Percentiles rank a stretch among this genome's conserved stretches.
Conservation (phyloP, 768 basidiomycete species). For the Cyathus striatus region DNA sequence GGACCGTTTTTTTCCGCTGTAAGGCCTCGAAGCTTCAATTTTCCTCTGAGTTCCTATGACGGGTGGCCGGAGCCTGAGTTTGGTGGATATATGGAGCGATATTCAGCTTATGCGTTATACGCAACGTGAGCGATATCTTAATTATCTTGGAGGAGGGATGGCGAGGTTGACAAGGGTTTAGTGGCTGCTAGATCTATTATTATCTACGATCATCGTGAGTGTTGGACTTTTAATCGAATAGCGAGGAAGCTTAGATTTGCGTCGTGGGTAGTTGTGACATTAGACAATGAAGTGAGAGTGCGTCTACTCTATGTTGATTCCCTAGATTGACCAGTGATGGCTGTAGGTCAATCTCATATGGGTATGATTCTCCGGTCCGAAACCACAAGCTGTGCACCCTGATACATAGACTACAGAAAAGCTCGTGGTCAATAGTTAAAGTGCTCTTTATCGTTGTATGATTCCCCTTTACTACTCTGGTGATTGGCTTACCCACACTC, state of each 20-base stretch:
- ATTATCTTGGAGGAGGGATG: no score
- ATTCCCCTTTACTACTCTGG: not conserved
- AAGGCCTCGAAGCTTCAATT: no score
- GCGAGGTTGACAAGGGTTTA: no score
- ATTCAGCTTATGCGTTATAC: conserved; percentile 37
- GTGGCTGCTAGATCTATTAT: conserved; percentile 50
- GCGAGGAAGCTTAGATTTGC: no score
- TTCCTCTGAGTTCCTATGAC: no score
- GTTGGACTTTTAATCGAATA: not conserved
- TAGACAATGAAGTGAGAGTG: conserved; percentile 48
- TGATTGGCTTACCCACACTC: not conserved
- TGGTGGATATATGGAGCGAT: no score
- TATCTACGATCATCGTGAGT: conserved; percentile 49
- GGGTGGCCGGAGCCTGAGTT: no score
- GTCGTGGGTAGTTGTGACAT: conserved; percentile 35
- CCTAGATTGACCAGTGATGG: no score
- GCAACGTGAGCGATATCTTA: conserved; percentile 40
- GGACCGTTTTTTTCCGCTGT: no score
- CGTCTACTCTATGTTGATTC: no score
- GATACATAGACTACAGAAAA: no score
- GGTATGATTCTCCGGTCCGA: conserved; percentile 36
- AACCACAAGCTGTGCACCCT: no score
- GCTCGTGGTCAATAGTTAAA: conserved; percentile 53
- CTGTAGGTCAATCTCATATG: conserved; percentile 52
- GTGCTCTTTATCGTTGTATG: conserved; percentile 47